Percentiles rank a stretch among this genome's conserved stretches.
Conservation (phyloP, 768 basidiomycete species). For the Sporobolomyces roseus region DNA sequence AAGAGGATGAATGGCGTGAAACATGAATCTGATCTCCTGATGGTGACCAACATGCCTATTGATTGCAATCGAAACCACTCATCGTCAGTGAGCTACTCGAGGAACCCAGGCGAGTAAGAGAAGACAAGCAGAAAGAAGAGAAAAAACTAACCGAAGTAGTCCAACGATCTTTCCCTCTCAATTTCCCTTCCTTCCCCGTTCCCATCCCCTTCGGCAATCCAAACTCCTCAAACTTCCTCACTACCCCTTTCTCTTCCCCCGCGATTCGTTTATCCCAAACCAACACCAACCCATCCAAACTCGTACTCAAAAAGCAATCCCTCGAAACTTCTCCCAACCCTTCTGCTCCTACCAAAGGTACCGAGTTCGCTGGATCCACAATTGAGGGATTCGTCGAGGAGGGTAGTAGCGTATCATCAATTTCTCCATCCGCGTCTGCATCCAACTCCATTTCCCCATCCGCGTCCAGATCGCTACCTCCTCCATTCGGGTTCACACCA, state of each 20-base stretch:
- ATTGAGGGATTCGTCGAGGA: background rate
- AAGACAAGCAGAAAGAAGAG: no score
- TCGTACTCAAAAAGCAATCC: slow-evolving; percentile 70
- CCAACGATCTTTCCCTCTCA: slow-evolving; percentile 66
- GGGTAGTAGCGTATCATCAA: slow-evolving; percentile 2
- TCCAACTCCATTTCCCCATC: slow-evolving; percentile 24
- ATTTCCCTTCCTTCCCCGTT: background rate
- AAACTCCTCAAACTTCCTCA: slow-evolving; percentile 16
- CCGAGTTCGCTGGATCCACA: background rate
- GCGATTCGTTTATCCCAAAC: slow-evolving; percentile 77
- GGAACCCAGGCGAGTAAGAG: slow-evolving; percentile 6
- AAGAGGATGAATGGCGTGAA: slow-evolving; percentile 79
- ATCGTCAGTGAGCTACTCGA: background rate
- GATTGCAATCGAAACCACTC: slow-evolving; percentile 48
- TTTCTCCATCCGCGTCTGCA: slow-evolving; percentile 18
- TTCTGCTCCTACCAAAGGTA: slow-evolving; percentile 66
- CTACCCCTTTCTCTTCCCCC: slow-evolving; percentile 3
- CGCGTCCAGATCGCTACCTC: background rate
- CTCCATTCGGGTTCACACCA: background rate
- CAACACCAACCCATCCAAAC: slow-evolving; percentile 85
- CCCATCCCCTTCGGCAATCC: background rate
- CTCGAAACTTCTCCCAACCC: slow-evolving; percentile 6
- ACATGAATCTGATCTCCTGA: slow-evolving; percentile 84
- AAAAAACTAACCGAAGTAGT: slow-evolving; percentile 71
- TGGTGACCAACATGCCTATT: slow-evolving; percentile 93